Evolutionary conservation across 495 filamentous ascomycete genomes (phyloP).

Genomic region (Penicillium arizonense): DNA sequence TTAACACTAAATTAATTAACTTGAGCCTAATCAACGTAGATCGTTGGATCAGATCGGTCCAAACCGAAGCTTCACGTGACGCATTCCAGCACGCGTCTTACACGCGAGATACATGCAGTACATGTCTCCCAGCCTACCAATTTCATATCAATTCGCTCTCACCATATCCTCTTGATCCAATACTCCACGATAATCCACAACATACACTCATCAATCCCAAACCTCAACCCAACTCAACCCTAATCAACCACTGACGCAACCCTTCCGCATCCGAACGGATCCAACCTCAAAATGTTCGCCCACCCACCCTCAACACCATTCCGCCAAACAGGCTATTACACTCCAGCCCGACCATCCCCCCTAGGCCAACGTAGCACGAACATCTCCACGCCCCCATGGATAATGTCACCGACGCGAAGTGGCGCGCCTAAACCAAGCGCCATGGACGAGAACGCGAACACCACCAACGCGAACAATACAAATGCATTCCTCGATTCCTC

Average conservation of each 20-base stretch:
- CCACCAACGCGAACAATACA: too few relatives aligned
- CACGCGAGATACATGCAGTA: slow-evolving; percentile 2
- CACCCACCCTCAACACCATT: slow-evolving; percentile 39
- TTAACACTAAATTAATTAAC: not conserved
- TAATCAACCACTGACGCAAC: slow-evolving; percentile 10
- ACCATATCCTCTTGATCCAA: not conserved
- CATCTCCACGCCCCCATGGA: slow-evolving; percentile 29
- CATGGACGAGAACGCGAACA: slow-evolving; percentile 4
- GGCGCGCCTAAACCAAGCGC: slow-evolving; percentile 8
- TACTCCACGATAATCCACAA: not conserved
- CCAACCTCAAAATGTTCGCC: slow-evolving; percentile 28
- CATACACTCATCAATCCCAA: not conserved
- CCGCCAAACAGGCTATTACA: slow-evolving; percentile 38
- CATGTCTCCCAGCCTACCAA: not conserved
- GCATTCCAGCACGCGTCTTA: slow-evolving; percentile 2
- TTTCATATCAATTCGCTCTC: not conserved
- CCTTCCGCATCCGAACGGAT: slow-evolving; percentile 24
- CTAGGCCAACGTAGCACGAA: slow-evolving; percentile 35
- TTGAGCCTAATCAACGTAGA: slow-evolving; percentile 7
- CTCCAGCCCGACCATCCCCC: slow-evolving; percentile 53
- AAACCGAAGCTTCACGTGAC: not conserved
- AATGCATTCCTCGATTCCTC: too few relatives aligned
- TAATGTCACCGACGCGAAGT: slow-evolving; percentile 20
- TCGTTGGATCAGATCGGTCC: not conserved
- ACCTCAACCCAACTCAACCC: not conserved